phyloP scores from a whole-genome alignment of 306 rosid species.

The Gillenia trifoliata region DNA sequence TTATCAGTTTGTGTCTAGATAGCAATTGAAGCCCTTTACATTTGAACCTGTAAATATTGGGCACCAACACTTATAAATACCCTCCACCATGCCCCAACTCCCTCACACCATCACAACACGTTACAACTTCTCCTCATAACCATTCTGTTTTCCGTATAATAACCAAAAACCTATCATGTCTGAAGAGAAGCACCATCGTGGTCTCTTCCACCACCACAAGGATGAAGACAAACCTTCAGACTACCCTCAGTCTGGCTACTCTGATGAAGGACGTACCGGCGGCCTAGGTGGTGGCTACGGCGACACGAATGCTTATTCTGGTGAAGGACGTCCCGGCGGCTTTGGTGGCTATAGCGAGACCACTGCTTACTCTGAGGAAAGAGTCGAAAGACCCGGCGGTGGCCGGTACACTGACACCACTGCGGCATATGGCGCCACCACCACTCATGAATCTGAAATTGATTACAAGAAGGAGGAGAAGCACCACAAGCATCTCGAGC shows the following conservation, averaged over 20 bases:
- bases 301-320: background rate
- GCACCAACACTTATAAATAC: background rate
- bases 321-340: background rate
- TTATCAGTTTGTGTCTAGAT: too few species aligned
- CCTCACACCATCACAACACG: background rate
- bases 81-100: slow-evolving; percentile 5
- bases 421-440: background rate
- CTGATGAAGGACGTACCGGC: background rate
- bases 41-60: background rate
- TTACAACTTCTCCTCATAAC: background rate
- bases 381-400: background rate
- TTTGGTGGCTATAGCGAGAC: background rate
- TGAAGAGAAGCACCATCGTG: slow-evolving; percentile 46
- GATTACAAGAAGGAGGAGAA: slow-evolving; percentile 67
- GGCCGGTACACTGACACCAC: background rate
- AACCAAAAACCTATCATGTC: slow-evolving; percentile 36
- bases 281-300: background rate
- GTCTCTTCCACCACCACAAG: slow-evolving; percentile 48
- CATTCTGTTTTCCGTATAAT: background rate
- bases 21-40: background rate
- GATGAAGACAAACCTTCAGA: slow-evolving; percentile 25
- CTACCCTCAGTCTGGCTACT: slow-evolving; percentile 6
- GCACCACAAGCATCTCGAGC: slow-evolving; percentile 62
- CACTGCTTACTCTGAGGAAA: background rate
- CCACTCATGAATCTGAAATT: background rate